Evolutionary conservation across 2,329 filamentous ascomycete species (phyloP).

Genomic region (Exophiala bonariae): DNA sequence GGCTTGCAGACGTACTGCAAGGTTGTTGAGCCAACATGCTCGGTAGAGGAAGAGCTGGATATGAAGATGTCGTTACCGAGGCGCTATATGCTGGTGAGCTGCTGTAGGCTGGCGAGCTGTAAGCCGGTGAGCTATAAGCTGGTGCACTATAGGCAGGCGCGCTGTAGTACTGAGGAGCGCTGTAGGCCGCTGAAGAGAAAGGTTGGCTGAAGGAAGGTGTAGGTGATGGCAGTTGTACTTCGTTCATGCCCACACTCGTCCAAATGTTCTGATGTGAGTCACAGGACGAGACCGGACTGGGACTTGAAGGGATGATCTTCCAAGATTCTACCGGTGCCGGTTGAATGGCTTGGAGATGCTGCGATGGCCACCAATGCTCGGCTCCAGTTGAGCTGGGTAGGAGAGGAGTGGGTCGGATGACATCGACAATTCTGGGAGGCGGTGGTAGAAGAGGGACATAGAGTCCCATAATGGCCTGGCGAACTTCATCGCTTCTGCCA

Average conservation of each 20-base stretch:
- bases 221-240: slow-evolving; percentile 74
- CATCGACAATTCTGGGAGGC: slow-evolving; percentile 82
- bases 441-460: slow-evolving; percentile 84
- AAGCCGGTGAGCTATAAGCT: slow-evolving; percentile 55
- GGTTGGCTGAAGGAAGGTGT: slow-evolving; percentile 78
- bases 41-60: slow-evolving; percentile 76
- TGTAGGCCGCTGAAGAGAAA: slow-evolving; percentile 67
- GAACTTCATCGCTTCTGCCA: slow-evolving; percentile 90
- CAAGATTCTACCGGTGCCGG: slow-evolving; percentile 78
- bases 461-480: slow-evolving; percentile 77
- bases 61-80: slow-evolving; percentile 33
- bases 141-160: slow-evolving; percentile 69
- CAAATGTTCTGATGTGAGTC: slow-evolving; percentile 75
- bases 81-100: slow-evolving; percentile 73
- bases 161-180: slow-evolving; percentile 68
- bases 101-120: slow-evolving; percentile 67
- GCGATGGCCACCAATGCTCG: slow-evolving; percentile 78
- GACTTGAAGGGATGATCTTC: slow-evolving; percentile 88
- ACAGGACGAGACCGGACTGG: slow-evolving; percentile 71
- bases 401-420: slow-evolving; percentile 81
- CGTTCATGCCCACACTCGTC: slow-evolving; percentile 74
- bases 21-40: slow-evolving; percentile 80
- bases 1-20: slow-evolving; percentile 77
- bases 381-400: slow-evolving; percentile 77
- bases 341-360: slow-evolving; percentile 63